Percentiles rank a stretch among this genome's conserved stretches.
phyloP scores from a whole-genome alignment of 2,329 filamentous ascomycete species.

The Verticillium klebahnii region DNA sequence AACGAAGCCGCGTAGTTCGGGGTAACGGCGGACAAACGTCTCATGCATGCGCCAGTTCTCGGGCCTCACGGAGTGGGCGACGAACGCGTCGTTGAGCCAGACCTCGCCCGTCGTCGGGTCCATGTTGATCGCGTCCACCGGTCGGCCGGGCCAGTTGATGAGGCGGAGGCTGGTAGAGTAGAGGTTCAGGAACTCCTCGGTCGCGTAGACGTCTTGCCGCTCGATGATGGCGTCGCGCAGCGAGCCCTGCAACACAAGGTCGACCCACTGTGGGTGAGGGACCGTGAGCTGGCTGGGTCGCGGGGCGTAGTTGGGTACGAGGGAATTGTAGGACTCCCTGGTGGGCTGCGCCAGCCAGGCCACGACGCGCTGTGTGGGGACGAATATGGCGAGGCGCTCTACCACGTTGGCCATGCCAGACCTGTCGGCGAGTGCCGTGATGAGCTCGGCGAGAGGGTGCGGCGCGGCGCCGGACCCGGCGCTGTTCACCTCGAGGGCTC shows the following conservation, averaged over 20 bases:
- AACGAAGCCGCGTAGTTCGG: constrained; percentile 17
- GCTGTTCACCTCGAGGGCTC: constrained; percentile 7
- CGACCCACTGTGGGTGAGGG: constrained; percentile 26
- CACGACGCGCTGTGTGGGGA: constrained; percentile 24
- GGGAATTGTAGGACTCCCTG: constrained; percentile 19
- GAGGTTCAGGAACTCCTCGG: constrained; percentile 28
- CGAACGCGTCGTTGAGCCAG: constrained; percentile 18
- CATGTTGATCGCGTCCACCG: constrained; percentile 17
- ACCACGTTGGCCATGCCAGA: constrained; percentile 21
- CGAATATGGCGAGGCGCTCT: constrained; percentile 26
- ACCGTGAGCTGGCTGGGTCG: constrained; percentile 20
- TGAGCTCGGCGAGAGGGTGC: constrained; percentile 24
- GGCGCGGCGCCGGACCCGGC: neutral
- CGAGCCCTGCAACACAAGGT: constrained; percentile 25
- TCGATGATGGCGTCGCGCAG: constrained; percentile 29
- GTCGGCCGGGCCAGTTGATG: constrained; percentile 26
- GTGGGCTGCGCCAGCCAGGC: constrained; percentile 25
- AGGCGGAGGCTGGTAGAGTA: constrained; percentile 27
- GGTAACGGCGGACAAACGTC: constrained; percentile 20
- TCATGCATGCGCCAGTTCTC: constrained; percentile 21
- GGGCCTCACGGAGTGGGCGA: constrained; percentile 17
- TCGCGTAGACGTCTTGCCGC: constrained; percentile 29
- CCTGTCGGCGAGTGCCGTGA: constrained; percentile 22
- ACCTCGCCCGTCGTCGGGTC: constrained; percentile 20
- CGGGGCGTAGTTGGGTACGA: constrained; percentile 18